Evolutionary conservation across 352 stramenopile species (phyloP), one percentile per base, ranked within the genome.

Genomic region (Phytophthora hibernalis): DNA sequence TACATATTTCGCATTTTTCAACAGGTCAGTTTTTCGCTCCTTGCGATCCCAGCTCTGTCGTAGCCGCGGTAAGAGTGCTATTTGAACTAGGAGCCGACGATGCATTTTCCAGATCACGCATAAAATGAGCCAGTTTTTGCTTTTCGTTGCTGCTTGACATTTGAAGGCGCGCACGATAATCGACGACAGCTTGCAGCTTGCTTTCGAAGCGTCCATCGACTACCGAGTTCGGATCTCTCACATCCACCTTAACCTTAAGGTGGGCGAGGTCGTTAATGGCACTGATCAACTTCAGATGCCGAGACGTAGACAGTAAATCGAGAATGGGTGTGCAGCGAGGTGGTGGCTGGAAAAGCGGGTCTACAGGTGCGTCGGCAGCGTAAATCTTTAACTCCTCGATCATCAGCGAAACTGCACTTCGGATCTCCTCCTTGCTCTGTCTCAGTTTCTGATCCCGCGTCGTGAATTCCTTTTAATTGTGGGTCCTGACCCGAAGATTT

Each of bases 391-490:
- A 69, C 24, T 93, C 85, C 38, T 91, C 76, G 11, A 85, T 77
- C 70, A 93, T 83, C 26, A 93, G 48, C 9, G 78, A 57, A 7
- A 93, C 72, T 0, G 85, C 74, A 21, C 82, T 67, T 45, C 89
- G 64, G 15, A 93, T 89, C 13, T 90, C 66, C 0, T 57, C 61
- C 11, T 79, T 86, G 30, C 78, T 83, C 9, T 83, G 60, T n/a
- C 85, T 82, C 16, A 94, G 45, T 21, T 86, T 87, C 58, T 91
- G 77, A 38, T 95, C 84, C 22, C 80, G 83, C 47, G 80, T 88
- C 2, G 85, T 93, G 24, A 95, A 92, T 26, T 89, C 80, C 9
- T 67, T 91, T 91, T 89, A 44, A 95, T 93, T 24, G 65, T 81
- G 7, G 85, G 85, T 2, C 84, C 83, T 21, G 65, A 72, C 4